Base-by-base conservation (phyloP, 176 grass and related monocot genomes). In the Carex pumila region DNA sequence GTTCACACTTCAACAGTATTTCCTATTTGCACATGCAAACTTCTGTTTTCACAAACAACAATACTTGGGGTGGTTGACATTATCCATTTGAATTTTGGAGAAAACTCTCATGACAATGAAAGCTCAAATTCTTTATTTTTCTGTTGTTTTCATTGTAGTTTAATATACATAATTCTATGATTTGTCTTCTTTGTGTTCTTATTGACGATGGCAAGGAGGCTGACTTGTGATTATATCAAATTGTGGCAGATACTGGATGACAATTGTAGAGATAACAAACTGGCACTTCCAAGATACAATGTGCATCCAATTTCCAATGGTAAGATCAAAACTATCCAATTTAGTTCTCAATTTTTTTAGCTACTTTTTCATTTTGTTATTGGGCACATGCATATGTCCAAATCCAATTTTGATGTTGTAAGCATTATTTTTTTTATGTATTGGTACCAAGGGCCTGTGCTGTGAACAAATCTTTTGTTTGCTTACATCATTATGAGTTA, bases 211-310 rank as follows among this genome's bases (percentile, higher is more conserved):
- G 6, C 50, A 45, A 39, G 22, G 39, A 71, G 15, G 39, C 49
- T 71, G 68, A 49, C 68, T 19, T 43, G 0, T 71, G 1, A 11
- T 57, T 57, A 17, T 77, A 7, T 55, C 6, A 32, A 57, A 34
- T 32, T 78, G 52, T 78, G 62, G 62, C 39, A 83, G 81, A 22
- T 69, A 83, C 29, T 83, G 6, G 81, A 83, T 53, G 81, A 83
- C 7, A 7, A 29, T 25, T 83, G 81, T 83, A 83, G 81, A 43
- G 81, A 83, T 9, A 83, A 83, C 81, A 69, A 83, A 1, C 81
- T 83, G 65, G 7, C 47, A 53, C 54, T 83, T 18, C 62, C 81
- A 29, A 83, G 81, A 83, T 83, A 83, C 39, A 34, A 12, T 5
- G 62, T 83, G 3, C 36, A 66, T 83, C 62, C 81, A 32, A 30